A percentile compares a stretch with the other conserved stretches of the same genome.
phyloP scores from a whole-genome alignment of 2,329 filamentous ascomycete species.

The Paracoccidioides lutzii region DNA sequence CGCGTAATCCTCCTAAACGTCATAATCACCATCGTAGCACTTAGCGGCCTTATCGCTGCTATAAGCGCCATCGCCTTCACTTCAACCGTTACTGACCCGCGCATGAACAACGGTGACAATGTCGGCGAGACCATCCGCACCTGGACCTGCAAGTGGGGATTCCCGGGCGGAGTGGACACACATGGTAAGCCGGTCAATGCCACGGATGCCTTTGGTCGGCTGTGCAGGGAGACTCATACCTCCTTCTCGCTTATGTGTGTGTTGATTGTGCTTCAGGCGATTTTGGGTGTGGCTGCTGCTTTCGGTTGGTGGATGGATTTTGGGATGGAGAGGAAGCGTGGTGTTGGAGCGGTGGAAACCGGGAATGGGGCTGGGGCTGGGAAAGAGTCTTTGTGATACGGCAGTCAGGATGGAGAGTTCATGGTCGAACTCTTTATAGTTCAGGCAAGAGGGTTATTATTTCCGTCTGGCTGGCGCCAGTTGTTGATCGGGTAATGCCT shows the following conservation, averaged over 20 bases:
- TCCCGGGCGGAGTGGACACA: conserved; percentile 8
- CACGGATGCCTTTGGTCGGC: conserved; percentile 25
- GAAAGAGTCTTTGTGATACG: background rate
- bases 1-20: conserved; percentile 24
- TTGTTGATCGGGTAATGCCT: background rate
- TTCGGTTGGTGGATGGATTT: conserved; percentile 21
- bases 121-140: conserved; percentile 26
- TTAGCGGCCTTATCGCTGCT: conserved; percentile 25
- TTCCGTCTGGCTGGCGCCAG: background rate
- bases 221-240: conserved; percentile 27
- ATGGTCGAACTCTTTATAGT: too few species aligned
- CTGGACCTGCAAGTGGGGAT: conserved; percentile 32
- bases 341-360: conserved; percentile 8
- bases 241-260: conserved; percentile 25
- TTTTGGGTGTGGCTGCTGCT: conserved; percentile 21
- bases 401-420: background rate
- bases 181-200: conserved; percentile 12
- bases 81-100: conserved; percentile 18
- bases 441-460: too few species aligned
- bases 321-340: conserved; percentile 18
- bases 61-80: conserved; percentile 21
- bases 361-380: background rate
- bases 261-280: conserved; percentile 23
- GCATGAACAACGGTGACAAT: conserved; percentile 19
- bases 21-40: conserved; percentile 21